Evolutionary conservation across 768 basidiomycete genomes (phyloP).

Genomic region (Cystobasidium onofrii): DNA sequence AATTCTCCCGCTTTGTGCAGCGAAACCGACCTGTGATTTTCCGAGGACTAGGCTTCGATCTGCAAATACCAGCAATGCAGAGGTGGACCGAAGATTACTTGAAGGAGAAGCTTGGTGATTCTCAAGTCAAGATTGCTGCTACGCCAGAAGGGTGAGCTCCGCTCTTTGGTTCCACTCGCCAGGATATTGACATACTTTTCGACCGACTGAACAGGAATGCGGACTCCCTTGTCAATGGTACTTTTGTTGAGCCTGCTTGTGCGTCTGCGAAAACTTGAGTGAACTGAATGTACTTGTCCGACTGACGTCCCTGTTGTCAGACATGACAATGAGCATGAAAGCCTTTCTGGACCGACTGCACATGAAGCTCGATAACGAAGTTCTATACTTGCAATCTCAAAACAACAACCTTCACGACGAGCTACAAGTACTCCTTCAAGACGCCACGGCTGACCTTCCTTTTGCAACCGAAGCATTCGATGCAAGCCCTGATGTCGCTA

Average conservation of each 20-base stretch:
- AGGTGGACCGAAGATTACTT: slow-evolving; percentile 4
- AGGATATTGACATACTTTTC: neutral
- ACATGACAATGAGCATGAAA: neutral
- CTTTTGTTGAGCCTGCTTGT: slow-evolving; percentile 22
- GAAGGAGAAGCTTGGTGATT: neutral
- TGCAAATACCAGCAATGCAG: slow-evolving; percentile 8
- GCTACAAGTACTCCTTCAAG: neutral
- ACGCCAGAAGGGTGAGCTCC: slow-evolving; percentile 11
- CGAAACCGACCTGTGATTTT: slow-evolving; percentile 19
- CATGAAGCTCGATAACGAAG: neutral
- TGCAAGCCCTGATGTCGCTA: slow-evolving; percentile 72
- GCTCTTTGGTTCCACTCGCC: neutral
- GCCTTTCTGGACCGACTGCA: neutral
- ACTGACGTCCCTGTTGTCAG: neutral
- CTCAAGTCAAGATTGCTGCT: slow-evolving; percentile 6
- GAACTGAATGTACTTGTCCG: too few species aligned
- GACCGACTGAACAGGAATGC: slow-evolving; percentile 17
- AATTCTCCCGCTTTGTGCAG: slow-evolving; percentile 19
- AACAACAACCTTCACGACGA: slow-evolving; percentile 25
- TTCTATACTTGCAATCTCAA: slow-evolving; percentile 25
- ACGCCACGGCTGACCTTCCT: slow-evolving; percentile 3
- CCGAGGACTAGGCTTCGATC: slow-evolving; percentile 4
- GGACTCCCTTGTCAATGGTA: slow-evolving; percentile 4
- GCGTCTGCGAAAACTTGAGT: neutral
- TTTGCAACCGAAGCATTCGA: slow-evolving; percentile 46